Percentiles rank a stretch among this genome's conserved stretches.
These are phyloP conservation scores for Phaffia rhodozyma DNA, from an alignment of 1,284 basidiomycete species.

Conservation along the genomic window DNA sequence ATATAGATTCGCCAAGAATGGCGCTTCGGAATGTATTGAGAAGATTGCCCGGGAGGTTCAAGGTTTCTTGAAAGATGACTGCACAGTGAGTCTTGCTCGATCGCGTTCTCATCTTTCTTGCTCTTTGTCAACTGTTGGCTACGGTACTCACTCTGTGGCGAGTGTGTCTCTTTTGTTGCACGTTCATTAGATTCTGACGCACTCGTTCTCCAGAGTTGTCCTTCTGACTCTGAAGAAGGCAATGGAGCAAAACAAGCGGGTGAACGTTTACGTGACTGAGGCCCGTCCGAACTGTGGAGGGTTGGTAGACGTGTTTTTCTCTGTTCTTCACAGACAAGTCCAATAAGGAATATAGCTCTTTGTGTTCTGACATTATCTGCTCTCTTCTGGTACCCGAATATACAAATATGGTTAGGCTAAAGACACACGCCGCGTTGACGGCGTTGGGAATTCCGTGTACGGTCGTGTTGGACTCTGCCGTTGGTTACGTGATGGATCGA, in stretches of 20 bases:
- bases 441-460: conserved; percentile 85
- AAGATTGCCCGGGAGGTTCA: conserved; percentile 83
- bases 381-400: not conserved
- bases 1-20: conserved; percentile 37
- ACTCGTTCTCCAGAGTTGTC: conserved; percentile 91
- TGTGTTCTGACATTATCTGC: conserved; percentile 1
- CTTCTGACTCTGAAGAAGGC: conserved; percentile 83
- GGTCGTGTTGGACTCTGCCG: conserved; percentile 88
- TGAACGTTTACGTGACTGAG: conserved; percentile 96
- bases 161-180: not conserved
- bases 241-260: conserved; percentile 70
- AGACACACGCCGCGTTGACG: conserved; percentile 72
- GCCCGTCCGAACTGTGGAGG: conserved; percentile 40
- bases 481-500: conserved; percentile 92
- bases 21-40: conserved; percentile 73
- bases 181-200: conserved; percentile 67
- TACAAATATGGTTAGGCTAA: conserved; percentile 46
- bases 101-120: not conserved
- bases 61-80: conserved; percentile 88
- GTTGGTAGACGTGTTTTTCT: conserved; percentile 22
- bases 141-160: not conserved
- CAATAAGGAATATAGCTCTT: too few relatives aligned
- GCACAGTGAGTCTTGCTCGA: conserved; percentile 49
- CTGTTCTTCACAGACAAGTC: not conserved
- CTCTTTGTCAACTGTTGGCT: conserved; percentile 1